A percentile compares a stretch with the other conserved stretches of the same genome.
Conservation (phyloP, 257 asterid genomes). For the Solanum phureja region DNA sequence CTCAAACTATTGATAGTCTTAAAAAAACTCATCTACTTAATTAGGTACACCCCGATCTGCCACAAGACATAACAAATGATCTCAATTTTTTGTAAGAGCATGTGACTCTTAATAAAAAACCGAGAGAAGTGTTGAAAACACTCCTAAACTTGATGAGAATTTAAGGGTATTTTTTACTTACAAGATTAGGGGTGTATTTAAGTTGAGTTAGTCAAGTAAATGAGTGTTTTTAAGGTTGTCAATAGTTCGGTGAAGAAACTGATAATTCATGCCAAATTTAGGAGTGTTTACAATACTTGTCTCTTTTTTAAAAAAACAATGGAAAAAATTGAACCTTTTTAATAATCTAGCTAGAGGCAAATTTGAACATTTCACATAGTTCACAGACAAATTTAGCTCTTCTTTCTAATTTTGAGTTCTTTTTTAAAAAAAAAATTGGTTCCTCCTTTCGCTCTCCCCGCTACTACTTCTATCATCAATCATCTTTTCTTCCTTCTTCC, state of each 20-base stretch:
- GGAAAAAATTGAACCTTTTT: not conserved
- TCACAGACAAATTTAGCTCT: not conserved
- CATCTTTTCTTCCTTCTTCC: not conserved
- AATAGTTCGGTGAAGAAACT: fast-evolving
- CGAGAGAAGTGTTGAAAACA: too few species aligned
- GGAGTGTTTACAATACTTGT: too few species aligned
- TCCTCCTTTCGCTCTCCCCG: too few species aligned
- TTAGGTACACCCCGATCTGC: fast-evolving
- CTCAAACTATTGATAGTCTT: too few species aligned
- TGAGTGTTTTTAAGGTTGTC: too few species aligned
- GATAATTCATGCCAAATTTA: not conserved
- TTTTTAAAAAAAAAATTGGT: too few species aligned
- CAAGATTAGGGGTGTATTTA: not conserved
- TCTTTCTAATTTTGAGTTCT: not conserved
- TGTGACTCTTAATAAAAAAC: not conserved
- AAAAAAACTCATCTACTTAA: not conserved
- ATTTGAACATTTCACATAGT: not conserved
- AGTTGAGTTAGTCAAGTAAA: not conserved
- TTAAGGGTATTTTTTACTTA: fast-evolving
- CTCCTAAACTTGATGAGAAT: not conserved
- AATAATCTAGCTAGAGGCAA: not conserved
- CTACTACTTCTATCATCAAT: too few species aligned
- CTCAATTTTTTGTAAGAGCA: not conserved
- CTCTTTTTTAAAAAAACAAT: too few species aligned
- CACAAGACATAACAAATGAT: not conserved